A percentile compares a stretch with the other conserved stretches of the same genome.
Evolutionary conservation across 1,284 basidiomycete genomes (phyloP).

Genomic region (Trichosporon inkin): DNA sequence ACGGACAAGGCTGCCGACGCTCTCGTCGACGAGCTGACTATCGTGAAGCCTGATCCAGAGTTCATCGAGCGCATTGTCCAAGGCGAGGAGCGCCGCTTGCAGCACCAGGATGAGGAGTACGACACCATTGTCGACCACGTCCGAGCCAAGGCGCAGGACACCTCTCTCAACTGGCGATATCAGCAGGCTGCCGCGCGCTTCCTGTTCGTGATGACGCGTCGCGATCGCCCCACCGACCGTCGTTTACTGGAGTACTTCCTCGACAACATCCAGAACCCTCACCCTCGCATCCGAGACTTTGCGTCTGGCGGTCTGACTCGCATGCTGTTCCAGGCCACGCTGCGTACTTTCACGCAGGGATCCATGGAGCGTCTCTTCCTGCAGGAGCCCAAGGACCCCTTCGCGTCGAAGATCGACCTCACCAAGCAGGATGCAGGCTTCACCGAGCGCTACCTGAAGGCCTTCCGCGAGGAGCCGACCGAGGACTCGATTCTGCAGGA

Average conservation of each 20-base stretch:
- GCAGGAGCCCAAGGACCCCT: conserved; percentile 72
- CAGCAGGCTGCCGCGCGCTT: conserved; percentile 71
- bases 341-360: conserved; percentile 70
- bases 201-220: conserved; percentile 65
- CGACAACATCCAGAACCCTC: conserved; percentile 67
- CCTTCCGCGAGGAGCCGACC: conserved; percentile 49
- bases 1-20: conserved; percentile 36
- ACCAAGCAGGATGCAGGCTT: conserved; percentile 46
- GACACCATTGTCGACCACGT: conserved; percentile 56
- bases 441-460: conserved; percentile 57
- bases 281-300: conserved; percentile 69
- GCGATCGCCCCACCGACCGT: conserved; percentile 66
- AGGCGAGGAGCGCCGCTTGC: conserved; percentile 31
- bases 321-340: conserved; percentile 72
- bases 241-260: conserved; percentile 67
- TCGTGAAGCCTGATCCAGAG: conserved; percentile 27
- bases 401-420: conserved; percentile 59
- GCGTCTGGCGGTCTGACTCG: conserved; percentile 71
- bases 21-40: conserved; percentile 24
- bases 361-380: conserved; percentile 65
- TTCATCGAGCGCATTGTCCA: conserved; percentile 41
- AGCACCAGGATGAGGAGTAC: conserved; percentile 48
- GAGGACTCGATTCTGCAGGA: conserved; percentile 56
- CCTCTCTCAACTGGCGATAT: conserved; percentile 76
- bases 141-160: conserved; percentile 60